Conservation (phyloP, 352 stramenopile species). For the Pythium dissimile region DNA sequence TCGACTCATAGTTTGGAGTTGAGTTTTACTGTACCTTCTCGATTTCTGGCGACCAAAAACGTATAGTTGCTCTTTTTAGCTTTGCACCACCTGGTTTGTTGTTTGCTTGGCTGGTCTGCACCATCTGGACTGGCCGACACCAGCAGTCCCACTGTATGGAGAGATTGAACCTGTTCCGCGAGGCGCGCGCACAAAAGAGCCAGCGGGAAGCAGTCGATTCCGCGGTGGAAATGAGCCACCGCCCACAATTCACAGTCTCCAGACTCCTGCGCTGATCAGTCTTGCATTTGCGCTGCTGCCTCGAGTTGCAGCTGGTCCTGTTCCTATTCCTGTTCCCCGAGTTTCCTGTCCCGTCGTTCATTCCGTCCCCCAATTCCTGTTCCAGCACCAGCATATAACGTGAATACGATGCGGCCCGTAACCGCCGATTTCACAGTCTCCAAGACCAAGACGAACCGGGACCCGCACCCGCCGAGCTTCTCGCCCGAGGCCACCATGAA, state of each 20-base stretch:
- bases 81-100: conserved; percentile 6
- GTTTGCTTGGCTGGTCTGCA: conserved; percentile 10
- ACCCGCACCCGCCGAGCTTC: background rate
- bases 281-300: conserved; percentile 4
- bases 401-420: conserved; percentile 6
- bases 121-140: conserved; percentile 6
- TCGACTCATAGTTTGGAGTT: too few relatives aligned
- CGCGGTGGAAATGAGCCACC: too few relatives aligned
- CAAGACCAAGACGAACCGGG: conserved; percentile 8
- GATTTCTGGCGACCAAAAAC: background rate
- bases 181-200: conserved; percentile 1
- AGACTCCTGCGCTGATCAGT: background rate
- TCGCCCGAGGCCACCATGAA: background rate
- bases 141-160: background rate
- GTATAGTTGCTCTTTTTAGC: background rate
- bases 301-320: background rate
- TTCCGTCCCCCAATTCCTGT: too few relatives aligned
- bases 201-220: conserved; percentile 6
- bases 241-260: background rate
- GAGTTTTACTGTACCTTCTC: background rate
- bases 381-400: background rate
- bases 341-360: too few relatives aligned
- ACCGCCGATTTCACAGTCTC: conserved; percentile 4
- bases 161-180: background rate
- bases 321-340: too few relatives aligned